Percentiles rank a stretch among this genome's conserved stretches.
phyloP scores from a whole-genome alignment of 2,329 filamentous ascomycete species.

The Remersonia thermophila region DNA sequence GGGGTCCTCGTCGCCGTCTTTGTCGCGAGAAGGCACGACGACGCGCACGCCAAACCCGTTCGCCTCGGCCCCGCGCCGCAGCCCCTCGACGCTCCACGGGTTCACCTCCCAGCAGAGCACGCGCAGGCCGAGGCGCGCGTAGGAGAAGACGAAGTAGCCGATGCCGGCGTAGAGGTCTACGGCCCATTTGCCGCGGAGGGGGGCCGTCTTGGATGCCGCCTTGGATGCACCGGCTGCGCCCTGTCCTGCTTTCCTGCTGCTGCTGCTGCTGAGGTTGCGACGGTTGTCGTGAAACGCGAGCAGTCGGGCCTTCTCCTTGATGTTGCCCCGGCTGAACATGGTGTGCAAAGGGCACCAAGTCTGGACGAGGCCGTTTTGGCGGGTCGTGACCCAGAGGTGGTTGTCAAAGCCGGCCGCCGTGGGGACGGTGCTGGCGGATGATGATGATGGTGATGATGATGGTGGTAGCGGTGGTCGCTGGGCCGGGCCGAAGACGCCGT shows the following conservation, averaged over 20 bases:
- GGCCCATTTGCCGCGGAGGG: slow-evolving; percentile 33
- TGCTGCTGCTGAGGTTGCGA: no score
- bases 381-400: slow-evolving; percentile 68
- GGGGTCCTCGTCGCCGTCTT: neutral
- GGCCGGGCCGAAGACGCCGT: slow-evolving; percentile 60
- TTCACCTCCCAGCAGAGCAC: slow-evolving; percentile 89
- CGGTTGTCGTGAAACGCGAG: slow-evolving; percentile 43
- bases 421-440: no score
- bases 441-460: slow-evolving; percentile 17
- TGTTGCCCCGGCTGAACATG: slow-evolving; percentile 88
- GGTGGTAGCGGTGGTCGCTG: slow-evolving; percentile 6
- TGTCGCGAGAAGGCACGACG: slow-evolving; percentile 21
- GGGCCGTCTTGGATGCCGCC: slow-evolving; percentile 17
- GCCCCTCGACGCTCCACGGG: slow-evolving; percentile 72
- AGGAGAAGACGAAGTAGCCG: slow-evolving; percentile 85
- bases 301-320: slow-evolving; percentile 75
- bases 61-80: slow-evolving; percentile 58
- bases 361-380: slow-evolving; percentile 70
- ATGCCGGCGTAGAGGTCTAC: slow-evolving; percentile 88
- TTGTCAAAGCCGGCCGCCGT: slow-evolving; percentile 42
- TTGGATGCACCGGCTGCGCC: no score
- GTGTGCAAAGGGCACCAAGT: slow-evolving; percentile 82
- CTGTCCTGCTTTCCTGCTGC: no score
- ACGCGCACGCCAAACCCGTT: slow-evolving; percentile 56
- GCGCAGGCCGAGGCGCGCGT: slow-evolving; percentile 56